Evolutionary conservation across 805 yeast genomes (phyloP).

Genomic region (Metschnikowia hibisci): DNA sequence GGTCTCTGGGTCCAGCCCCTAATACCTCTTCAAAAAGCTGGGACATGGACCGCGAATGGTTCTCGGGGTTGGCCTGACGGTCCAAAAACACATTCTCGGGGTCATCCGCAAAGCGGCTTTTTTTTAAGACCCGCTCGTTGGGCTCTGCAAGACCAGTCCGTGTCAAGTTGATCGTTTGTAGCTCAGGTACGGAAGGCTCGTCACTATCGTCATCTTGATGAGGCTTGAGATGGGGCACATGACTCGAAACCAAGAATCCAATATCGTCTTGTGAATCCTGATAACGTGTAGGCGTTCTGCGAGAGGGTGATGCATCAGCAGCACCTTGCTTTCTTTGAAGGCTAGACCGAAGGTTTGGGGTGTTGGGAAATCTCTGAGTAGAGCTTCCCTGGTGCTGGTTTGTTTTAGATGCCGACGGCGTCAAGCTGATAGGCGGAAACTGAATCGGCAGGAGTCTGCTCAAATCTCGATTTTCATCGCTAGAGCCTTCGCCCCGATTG

Average conservation of each 20-base stretch:
- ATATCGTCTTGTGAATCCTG: conserved; percentile 7
- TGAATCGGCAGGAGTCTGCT: conserved; percentile 17
- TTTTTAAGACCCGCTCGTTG: neutral
- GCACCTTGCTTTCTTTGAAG: conserved; percentile 3
- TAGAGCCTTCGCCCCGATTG: conserved; percentile 1
- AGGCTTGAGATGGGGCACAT: neutral
- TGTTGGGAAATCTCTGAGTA: conserved; percentile 11
- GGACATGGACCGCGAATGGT: conserved; percentile 29
- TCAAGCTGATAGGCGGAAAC: conserved; percentile 8
- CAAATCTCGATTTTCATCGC: conserved; percentile 9
- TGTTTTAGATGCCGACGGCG: conserved; percentile 6
- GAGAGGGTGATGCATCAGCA: conserved; percentile 7
- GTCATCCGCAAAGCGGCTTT: conserved; percentile 10
- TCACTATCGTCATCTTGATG: conserved; percentile 14
- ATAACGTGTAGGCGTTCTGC: conserved; percentile 1
- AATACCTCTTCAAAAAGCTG: conserved; percentile 31
- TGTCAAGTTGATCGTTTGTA: conserved; percentile 8
- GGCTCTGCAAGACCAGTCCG: neutral
- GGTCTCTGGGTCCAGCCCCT: conserved; percentile 10
- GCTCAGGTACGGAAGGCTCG: conserved; percentile 12
- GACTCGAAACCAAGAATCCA: conserved; percentile 7
- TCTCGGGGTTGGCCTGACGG: conserved; percentile 5
- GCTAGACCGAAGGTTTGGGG: conserved; percentile 10
- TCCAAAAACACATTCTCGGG: conserved; percentile 36
- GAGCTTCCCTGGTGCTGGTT: conserved; percentile 4